phyloP scores from a whole-genome alignment of 768 basidiomycete species.

The Rhodotorula kratochvilovae region DNA sequence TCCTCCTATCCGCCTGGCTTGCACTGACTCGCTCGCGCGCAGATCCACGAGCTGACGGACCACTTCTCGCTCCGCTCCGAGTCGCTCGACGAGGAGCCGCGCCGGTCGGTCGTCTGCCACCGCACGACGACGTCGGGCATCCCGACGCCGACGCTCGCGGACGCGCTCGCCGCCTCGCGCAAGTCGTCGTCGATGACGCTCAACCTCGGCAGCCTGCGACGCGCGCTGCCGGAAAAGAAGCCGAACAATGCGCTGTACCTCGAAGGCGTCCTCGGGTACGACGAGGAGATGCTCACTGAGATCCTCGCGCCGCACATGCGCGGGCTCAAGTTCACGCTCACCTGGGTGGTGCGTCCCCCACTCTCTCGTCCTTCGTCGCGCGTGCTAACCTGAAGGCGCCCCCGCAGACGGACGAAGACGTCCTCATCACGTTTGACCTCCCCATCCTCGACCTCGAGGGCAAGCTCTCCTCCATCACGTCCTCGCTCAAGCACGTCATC shows the following conservation, averaged over 20 bases:
- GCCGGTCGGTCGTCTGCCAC: conserved; percentile 50
- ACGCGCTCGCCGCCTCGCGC: conserved; percentile 25
- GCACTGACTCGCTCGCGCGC: neutral
- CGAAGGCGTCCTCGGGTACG: conserved; percentile 41
- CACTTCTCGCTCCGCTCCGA: conserved; percentile 77
- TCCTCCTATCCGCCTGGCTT: conserved; percentile 24
- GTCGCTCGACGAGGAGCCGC: conserved; percentile 86
- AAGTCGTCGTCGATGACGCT: conserved; percentile 22
- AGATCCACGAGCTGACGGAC: conserved; percentile 58
- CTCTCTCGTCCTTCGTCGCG: neutral
- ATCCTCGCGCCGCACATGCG: conserved; percentile 32
- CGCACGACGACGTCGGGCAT: conserved; percentile 33
- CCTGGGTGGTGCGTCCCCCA: conserved; percentile 38
- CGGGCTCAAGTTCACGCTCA: conserved; percentile 27
- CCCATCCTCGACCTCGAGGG: conserved; percentile 24
- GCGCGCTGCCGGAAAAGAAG: conserved; percentile 21
- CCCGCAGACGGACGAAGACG: conserved; percentile 41
- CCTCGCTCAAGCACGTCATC: conserved; percentile 12
- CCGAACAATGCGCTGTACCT: conserved; percentile 40
- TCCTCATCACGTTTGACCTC: conserved; percentile 31
- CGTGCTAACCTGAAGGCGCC: neutral
- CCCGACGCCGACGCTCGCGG: conserved; percentile 34
- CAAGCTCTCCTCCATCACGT: conserved; percentile 16
- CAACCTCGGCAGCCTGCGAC: conserved; percentile 30
- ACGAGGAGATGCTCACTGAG: conserved; percentile 32